phyloP scores from a whole-genome alignment of 495 filamentous ascomycete genomes.

The Podospora anserina region DNA sequence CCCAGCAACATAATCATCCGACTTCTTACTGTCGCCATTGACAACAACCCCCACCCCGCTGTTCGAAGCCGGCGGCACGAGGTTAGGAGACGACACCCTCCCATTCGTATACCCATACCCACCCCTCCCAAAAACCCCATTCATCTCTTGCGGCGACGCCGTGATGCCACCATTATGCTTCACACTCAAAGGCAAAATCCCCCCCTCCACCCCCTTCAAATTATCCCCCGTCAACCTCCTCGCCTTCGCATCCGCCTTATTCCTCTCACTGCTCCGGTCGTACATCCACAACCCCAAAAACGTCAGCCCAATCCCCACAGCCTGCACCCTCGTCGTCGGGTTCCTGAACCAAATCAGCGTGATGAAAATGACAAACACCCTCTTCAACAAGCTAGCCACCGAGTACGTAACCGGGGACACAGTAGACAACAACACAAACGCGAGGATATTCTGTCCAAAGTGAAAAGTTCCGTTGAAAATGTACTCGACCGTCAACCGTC shows the following conservation, averaged over 20 bases:
- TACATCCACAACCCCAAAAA: constrained; percentile 95
- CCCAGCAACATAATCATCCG: constrained; percentile 44
- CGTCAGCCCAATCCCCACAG: constrained; percentile 78
- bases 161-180: constrained; percentile 1
- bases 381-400: constrained; percentile 90
- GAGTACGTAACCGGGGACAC: constrained; percentile 96
- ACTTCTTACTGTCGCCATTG: constrained; percentile 56
- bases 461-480: constrained; percentile 97
- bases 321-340: constrained; percentile 77
- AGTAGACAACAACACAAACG: constrained; percentile 86
- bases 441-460: constrained; percentile 93
- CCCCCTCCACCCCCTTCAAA: constrained; percentile 49
- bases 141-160: constrained; percentile 26
- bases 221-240: constrained; percentile 47
- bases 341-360: constrained; percentile 96
- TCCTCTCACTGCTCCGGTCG: constrained; percentile 82
- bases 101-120: constrained; percentile 32
- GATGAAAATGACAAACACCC: constrained; percentile 93
- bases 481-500: constrained; percentile 75
- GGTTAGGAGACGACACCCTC: background rate
- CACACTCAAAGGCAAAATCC: constrained; percentile 26
- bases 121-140: background rate
- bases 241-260: constrained; percentile 72
- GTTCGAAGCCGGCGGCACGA: background rate
- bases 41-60: background rate